Evolutionary conservation across 2,329 filamentous ascomycete genomes (phyloP).

Genomic region (Talaromyces sp.): DNA sequence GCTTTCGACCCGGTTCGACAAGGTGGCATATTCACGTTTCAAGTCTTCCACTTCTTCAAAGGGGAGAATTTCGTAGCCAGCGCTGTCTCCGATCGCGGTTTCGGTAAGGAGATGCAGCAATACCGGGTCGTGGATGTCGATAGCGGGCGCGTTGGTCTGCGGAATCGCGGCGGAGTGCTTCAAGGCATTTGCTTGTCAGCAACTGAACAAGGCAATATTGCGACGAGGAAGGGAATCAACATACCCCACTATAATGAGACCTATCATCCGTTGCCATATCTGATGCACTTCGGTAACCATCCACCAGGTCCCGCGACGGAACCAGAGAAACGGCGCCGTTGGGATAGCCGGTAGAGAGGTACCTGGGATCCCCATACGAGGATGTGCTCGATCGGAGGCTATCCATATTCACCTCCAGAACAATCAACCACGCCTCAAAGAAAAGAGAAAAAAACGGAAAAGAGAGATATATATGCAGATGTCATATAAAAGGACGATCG

Average conservation of each 20-base stretch:
- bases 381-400: constrained; percentile 40
- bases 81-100: constrained; percentile 86
- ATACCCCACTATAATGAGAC: constrained; percentile 57
- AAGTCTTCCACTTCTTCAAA: constrained; percentile 87
- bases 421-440: not conserved
- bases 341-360: constrained; percentile 34
- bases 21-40: constrained; percentile 76
- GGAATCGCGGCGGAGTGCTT: constrained; percentile 52
- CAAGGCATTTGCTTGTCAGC: constrained; percentile 20
- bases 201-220: constrained; percentile 3
- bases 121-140: constrained; percentile 56
- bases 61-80: constrained; percentile 76
- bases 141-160: constrained; percentile 35
- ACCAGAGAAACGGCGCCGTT: constrained; percentile 29
- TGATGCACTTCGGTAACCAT: constrained; percentile 58
- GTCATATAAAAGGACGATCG: not conserved
- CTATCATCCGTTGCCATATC: constrained; percentile 54
- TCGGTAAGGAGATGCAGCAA: constrained; percentile 90
- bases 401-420: constrained; percentile 31
- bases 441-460: not conserved
- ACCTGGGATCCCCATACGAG: constrained; percentile 41
- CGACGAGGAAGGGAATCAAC: constrained; percentile 24
- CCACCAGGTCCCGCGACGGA: constrained; percentile 49
- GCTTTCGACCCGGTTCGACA: constrained; percentile 75
- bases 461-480: not conserved